Conservation (phyloP, 257 asterid species). For the Sherardia arvensis region DNA sequence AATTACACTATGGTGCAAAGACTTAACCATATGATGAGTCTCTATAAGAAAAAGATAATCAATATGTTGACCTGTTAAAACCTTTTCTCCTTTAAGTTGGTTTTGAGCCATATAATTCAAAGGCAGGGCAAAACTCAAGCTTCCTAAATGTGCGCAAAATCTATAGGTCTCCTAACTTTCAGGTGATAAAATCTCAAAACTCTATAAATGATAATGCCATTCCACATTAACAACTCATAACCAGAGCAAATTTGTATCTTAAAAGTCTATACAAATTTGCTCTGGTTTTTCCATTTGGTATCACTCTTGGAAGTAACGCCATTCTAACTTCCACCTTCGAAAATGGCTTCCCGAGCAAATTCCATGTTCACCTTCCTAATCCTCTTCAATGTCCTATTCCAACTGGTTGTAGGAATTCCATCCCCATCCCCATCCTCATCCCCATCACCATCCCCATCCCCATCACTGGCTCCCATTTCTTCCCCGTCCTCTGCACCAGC, state of each 20-base stretch:
- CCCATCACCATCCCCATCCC: neutral
- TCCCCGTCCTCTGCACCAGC: neutral
- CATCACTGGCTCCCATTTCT: neutral
- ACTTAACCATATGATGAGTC: neutral
- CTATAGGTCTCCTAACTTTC: neutral
- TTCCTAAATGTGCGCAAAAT: constrained; percentile 1
- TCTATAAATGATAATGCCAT: neutral
- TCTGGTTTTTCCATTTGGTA: neutral
- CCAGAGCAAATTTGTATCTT: neutral
- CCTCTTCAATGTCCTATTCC: neutral
- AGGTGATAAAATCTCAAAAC: neutral
- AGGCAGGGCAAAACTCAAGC: neutral
- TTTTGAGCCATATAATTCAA: neutral
- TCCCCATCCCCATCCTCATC: neutral
- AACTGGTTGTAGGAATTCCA: neutral
- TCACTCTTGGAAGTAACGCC: neutral
- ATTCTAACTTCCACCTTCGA: neutral
- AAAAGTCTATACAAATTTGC: neutral
- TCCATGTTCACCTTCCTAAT: neutral
- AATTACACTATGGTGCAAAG: neutral
- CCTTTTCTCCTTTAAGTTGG: neutral
- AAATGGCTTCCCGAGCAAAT: neutral
- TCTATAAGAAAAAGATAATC: neutral
- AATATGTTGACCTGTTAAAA: neutral
- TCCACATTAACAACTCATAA: neutral